phyloP scores from a whole-genome alignment of 208 protist genomes.

The Acanthamoeba lenticulata region DNA sequence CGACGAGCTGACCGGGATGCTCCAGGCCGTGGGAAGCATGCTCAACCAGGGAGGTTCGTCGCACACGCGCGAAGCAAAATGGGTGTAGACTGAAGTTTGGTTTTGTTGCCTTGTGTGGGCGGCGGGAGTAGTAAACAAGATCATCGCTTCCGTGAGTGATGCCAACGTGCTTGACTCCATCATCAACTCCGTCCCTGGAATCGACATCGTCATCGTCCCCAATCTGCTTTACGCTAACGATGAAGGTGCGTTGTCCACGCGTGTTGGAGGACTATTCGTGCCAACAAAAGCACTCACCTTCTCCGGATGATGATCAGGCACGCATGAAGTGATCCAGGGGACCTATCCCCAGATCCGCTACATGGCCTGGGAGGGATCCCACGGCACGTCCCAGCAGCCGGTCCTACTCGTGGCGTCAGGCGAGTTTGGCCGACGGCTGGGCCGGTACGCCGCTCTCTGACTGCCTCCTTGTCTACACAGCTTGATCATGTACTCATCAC shows the following conservation, averaged over 20 bases:
- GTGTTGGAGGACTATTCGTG: neutral
- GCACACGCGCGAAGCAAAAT: no score
- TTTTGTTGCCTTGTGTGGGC: neutral
- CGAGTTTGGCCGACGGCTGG: neutral
- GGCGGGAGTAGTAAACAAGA: neutral
- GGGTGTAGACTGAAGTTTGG: no score
- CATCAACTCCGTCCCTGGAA: neutral
- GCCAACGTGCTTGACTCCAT: neutral
- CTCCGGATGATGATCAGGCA: neutral
- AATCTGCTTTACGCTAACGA: neutral
- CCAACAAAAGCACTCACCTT: neutral
- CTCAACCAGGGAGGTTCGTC: constrained; percentile 33
- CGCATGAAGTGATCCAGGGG: neutral
- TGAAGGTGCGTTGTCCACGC: neutral
- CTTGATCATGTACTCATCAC: no score
- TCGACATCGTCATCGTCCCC: constrained; percentile 52
- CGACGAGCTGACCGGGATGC: neutral
- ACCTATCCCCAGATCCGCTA: neutral
- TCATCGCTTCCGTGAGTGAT: constrained; percentile 6
- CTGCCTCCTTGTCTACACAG: neutral
- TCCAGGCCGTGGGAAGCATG: neutral
- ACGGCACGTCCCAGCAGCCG: neutral
- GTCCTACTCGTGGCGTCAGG: constrained; percentile 1
- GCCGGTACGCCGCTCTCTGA: neutral
- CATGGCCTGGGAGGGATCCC: neutral